Conservation (phyloP, 345 rosid genomes). For the Mallotus nudiflorus region DNA sequence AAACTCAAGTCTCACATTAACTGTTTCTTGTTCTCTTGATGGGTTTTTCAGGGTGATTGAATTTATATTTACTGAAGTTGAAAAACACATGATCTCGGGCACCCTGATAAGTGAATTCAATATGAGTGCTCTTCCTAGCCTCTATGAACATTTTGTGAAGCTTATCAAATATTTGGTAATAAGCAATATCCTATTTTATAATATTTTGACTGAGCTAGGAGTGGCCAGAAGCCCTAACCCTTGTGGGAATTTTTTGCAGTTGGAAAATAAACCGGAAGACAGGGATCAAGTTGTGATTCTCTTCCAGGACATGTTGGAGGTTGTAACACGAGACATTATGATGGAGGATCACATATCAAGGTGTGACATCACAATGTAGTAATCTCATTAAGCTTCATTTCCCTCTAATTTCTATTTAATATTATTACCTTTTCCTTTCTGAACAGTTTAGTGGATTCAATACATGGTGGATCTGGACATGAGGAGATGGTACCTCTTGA, state of each 20-base stretch:
- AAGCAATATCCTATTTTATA: slow-evolving; percentile 10
- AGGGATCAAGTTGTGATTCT: slow-evolving; percentile 86
- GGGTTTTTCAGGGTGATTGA: slow-evolving; percentile 65
- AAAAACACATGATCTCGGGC: slow-evolving; percentile 41
- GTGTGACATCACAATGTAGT: slow-evolving; percentile 29
- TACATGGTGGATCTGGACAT: slow-evolving; percentile 66
- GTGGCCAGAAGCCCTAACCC: slow-evolving; percentile 16
- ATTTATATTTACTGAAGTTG: slow-evolving; percentile 59
- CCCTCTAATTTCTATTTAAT: slow-evolving; percentile 10
- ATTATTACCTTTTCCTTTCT: slow-evolving; percentile 11
- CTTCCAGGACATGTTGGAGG: slow-evolving; percentile 99
- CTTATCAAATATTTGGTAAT: slow-evolving; percentile 85
- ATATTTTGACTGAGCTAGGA: neutral
- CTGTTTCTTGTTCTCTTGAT: slow-evolving; percentile 15
- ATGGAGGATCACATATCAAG: slow-evolving; percentile 65
- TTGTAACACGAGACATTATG: slow-evolving; percentile 88
- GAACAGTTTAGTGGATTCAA: slow-evolving; percentile 67
- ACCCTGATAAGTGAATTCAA: slow-evolving; percentile 54
- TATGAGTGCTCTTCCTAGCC: slow-evolving; percentile 91
- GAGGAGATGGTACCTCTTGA: slow-evolving; percentile 64
- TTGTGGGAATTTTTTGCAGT: slow-evolving; percentile 40
- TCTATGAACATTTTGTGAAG: slow-evolving; percentile 79
- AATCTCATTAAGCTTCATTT: neutral
- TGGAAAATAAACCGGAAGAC: slow-evolving; percentile 68
- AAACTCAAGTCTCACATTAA: slow-evolving; percentile 11